Base-by-base conservation (phyloP, 495 filamentous ascomycete species). In the Tuber brumale region DNA sequence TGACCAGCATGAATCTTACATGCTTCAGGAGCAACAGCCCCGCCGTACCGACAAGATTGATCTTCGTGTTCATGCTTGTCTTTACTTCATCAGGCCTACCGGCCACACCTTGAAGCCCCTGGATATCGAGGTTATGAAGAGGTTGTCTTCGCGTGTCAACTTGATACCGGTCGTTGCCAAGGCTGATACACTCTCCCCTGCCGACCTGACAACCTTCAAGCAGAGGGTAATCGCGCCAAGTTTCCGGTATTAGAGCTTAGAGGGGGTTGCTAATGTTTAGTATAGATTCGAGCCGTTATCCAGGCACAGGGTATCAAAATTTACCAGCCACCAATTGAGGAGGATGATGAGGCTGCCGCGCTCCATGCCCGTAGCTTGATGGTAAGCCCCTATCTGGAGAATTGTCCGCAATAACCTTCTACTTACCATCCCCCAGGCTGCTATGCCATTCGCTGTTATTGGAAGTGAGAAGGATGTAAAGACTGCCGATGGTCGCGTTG, bases 91-190 rank as follows among this genome's bases (percentile, higher is more conserved):
- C 85, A 88, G 95, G 85, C 95, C 95, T 61, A 99, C 95, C 73
- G 95, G 95, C 82, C 95, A 99, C 88, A 97, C 95, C 75, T 86
- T 99, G 81, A 99, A 99, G 91, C 96, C 95, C 69, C 88, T 99
- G 77, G 95, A 99, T 84, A 98, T 99, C 81, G 95, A 99, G 87
- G 95, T 99, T 70, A 99, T 99, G 95, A 99, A 97, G 89, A 91
- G 95, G 79, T 88, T 99, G 79, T 96, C 94, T 88, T 95, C 95
- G 23, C 90, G 95, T 77, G 95, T 99, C 83, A 99, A 99, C 86
- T 87, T 99, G 84, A 98, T 99, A 81, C 95, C 95, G 76, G 95
- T 99, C 80, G 90, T 99, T 82, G 95, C 96, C 78, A 98, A 99
- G 90, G 95, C 95, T 48, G 95, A 99, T 84, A 99, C 95, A 18